Evolutionary conservation across 2,329 filamentous ascomycete genomes (phyloP).

Genomic region (Ceratocystis harringtonii): DNA sequence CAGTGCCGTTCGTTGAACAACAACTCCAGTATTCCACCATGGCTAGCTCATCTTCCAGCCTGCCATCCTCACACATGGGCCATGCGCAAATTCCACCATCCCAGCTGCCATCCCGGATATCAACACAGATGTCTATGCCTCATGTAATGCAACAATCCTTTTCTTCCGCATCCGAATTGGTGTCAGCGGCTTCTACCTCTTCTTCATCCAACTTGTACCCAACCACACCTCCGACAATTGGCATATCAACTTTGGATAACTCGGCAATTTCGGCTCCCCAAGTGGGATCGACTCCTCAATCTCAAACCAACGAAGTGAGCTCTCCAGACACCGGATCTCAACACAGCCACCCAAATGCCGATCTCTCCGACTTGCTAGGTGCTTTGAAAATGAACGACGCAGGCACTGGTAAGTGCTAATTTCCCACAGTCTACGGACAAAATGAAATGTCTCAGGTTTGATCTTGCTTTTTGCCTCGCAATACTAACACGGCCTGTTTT

Average conservation of each 20-base stretch:
- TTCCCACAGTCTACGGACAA: background rate
- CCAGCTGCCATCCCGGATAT: background rate
- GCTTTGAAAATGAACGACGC: constrained; percentile 76
- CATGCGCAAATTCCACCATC: constrained; percentile 4
- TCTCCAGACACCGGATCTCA: constrained; percentile 40
- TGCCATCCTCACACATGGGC: background rate
- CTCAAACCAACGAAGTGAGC: constrained; percentile 17
- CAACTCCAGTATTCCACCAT: constrained; percentile 30
- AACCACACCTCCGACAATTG: constrained; percentile 13
- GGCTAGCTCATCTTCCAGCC: constrained; percentile 17
- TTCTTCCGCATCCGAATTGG: background rate
- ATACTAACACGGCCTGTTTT: constrained; percentile 6
- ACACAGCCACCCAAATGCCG: constrained; percentile 52
- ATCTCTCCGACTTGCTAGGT: constrained; percentile 67
- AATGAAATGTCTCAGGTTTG: background rate
- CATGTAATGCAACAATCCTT: constrained; percentile 11
- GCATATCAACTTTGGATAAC: constrained; percentile 2
- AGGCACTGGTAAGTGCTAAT: constrained; percentile 53
- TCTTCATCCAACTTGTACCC: constrained; percentile 13
- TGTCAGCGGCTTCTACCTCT: background rate
- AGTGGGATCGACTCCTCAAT: constrained; percentile 7
- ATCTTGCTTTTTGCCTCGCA: too few species aligned
- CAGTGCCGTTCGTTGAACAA: constrained; percentile 36
- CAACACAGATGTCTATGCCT: background rate
- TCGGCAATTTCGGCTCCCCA: constrained; percentile 5